These are phyloP conservation scores for Phragmites australis DNA, from an alignment of 176 grass and related monocot species.

Conservation along the genomic window DNA sequence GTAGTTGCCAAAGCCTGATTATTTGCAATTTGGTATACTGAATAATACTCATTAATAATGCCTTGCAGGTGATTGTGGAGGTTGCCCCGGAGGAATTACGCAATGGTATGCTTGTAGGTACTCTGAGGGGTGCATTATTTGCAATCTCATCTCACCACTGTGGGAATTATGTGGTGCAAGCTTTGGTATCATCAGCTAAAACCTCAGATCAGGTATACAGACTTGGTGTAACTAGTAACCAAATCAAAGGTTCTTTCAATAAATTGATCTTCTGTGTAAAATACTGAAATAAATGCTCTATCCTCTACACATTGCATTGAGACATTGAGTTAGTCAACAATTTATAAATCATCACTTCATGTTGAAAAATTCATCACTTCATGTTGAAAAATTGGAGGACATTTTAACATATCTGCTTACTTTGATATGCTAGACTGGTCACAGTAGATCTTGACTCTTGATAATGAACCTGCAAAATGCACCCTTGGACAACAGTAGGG, in stretches of 20 bases:
- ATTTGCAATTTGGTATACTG: neutral
- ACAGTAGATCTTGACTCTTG: neutral
- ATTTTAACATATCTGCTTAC: neutral
- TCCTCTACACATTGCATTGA: neutral
- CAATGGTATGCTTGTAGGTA: conserved; percentile 57
- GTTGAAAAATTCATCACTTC: neutral
- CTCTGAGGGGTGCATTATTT: conserved; percentile 73
- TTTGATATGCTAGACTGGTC: conserved; percentile 2
- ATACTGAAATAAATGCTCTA: conserved; percentile 13
- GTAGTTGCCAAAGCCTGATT: conserved; percentile 3
- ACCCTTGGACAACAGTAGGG: neutral
- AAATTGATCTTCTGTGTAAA: neutral
- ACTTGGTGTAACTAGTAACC: conserved; percentile 3
- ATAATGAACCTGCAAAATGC: neutral
- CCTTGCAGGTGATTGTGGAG: conserved; percentile 81
- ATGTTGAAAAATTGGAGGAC: neutral
- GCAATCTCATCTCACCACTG: conserved; percentile 78
- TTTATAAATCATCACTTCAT: neutral
- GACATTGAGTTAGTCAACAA: neutral
- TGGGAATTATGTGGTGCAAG: conserved; percentile 94
- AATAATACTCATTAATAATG: conserved; percentile 33
- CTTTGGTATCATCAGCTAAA: conserved; percentile 87
- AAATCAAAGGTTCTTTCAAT: conserved; percentile 4
- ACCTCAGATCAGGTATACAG: conserved; percentile 69
- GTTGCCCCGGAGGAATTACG: conserved; percentile 80